Evolutionary conservation across 352 stramenopile species (phyloP), one percentile per base, ranked within the genome.

Genomic region (Phytophthora litchii): DNA sequence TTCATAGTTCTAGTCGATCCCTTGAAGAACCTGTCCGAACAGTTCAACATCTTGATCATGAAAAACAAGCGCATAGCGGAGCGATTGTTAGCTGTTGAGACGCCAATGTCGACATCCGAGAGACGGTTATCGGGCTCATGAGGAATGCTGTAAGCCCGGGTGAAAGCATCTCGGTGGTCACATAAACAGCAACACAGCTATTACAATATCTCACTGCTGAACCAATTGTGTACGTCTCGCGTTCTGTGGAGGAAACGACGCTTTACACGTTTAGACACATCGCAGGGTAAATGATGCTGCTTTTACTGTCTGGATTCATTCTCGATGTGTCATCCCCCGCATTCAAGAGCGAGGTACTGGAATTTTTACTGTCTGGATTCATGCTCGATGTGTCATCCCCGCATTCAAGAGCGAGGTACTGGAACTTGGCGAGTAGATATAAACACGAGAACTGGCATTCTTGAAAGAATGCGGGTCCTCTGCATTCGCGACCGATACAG

Each of bases 281-380:
- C n/a, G n/a, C 10, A 25, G 37, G 16, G 37, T 43, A 43, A n/a
- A 23, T 25, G 37, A 43, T 43, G n/a, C 16, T 43, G 37, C 25
- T 43, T 4, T 49, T 67, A 52, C 43, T 27, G 34, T 42, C 12
- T 5, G 43, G 42, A 1, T 56, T 60, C 25, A 25, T 10, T 27
- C 50, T 67, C 1, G 35, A 57, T 16, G 23, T 10, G 3, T 17
- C 16, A 2, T 56, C 49, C 9, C 16, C 32, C 14, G 49, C 44
- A 8, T 8, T 31, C 25, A 31, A 8, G 25, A 31, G 8, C 25
- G 25, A n/a, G n/a, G n/a, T n/a, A n/a, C n/a, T n/a, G n/a, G n/a
- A n/a, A n/a, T 31, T 31, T 8, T 42, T 42, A 27, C 37, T 4
- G n/a, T 14, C 3, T 5, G 37, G 16, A 6, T 43, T 43, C n/a